Base-by-base conservation (phyloP, 1,139 yeast genomes). In the Blastobotrys serpentis region DNA sequence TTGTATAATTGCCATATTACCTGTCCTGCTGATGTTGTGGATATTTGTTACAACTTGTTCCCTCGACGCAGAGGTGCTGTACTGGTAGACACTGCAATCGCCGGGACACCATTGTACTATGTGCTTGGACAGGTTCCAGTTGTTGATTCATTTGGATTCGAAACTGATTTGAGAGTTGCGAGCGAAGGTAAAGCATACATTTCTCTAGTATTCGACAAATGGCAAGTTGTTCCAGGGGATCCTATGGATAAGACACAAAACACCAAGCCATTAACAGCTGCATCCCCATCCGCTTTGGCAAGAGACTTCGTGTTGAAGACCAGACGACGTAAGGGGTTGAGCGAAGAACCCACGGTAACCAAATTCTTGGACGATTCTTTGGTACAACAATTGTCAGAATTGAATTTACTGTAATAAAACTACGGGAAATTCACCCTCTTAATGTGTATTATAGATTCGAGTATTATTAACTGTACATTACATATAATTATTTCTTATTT, bases 251-350 rank as follows among this genome's bases (percentile, higher is more conserved):
- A 69, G 21, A 76, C 77, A 22, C 79, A 79, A 13, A 71, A 69
- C 46, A 75, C 88, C 39, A 89, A 89, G 7, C 76, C 82, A 36
- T 72, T 92, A 61, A 81, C 81, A 56, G 86, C 96, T 0, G 96
- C 92, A 1, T 82, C 84, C 2, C 67, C 73, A 0, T 72, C 73
- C 19, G 82, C 86, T 1, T 69, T 90, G 55, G 92, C 96, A 0
- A 73, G 98, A 52, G 98, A 94, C 66, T 88, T 90, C 61, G 84
- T 89, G 41, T 69, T 86, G 67, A 94, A 94, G 66, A 89, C 97
- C 0, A 76, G 99, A 63, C 79, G 82, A 57, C 76, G 97, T 56
- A 90, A 89, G 64, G 98, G 97, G 0, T 58, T 74, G 21, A 60
- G 65, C 23, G 92, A 85, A 16, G 95, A 86, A 43, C 95, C 96